Percentiles rank a stretch among this genome's conserved stretches.
These are phyloP conservation scores for Cucumis cinereus DNA, from an alignment of 306 rosid genomes.

Conservation along the genomic window DNA sequence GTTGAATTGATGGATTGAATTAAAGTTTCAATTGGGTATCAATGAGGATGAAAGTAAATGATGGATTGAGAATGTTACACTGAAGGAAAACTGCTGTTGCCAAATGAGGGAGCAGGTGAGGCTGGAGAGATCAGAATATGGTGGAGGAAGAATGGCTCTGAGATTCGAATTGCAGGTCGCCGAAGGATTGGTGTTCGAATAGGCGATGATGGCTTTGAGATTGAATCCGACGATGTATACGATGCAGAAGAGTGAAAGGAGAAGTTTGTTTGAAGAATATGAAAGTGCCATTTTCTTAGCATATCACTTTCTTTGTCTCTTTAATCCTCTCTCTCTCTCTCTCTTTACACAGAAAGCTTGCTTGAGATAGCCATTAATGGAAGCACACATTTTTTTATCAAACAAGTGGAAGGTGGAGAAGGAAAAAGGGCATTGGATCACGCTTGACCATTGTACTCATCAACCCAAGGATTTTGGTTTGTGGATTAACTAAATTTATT, in stretches of 20 bases:
- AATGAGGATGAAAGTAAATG: not conserved
- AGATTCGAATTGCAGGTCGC: not conserved
- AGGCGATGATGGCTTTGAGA: not conserved
- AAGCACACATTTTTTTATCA: not conserved
- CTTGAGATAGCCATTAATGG: not conserved
- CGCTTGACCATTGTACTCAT: not conserved
- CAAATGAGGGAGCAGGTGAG: not conserved
- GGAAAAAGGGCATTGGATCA: not conserved
- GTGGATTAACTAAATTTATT: not conserved
- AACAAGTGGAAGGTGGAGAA: not conserved
- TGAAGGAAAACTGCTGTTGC: not conserved
- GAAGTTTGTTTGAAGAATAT: not conserved
- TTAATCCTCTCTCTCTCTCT: not conserved
- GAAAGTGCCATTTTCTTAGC: not conserved
- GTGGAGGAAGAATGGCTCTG: not conserved
- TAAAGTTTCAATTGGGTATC: not conserved
- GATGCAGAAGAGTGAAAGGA: not conserved
- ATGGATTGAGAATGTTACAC: not conserved
- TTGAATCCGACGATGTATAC: not conserved
- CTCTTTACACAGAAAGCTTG: not conserved
- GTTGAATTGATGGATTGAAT: not conserved
- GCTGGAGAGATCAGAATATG: slow-evolving; percentile 5
- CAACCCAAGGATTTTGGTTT: not conserved
- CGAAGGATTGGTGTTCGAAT: not conserved
- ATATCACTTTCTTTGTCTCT: not conserved